Evolutionary conservation across 2,329 filamentous ascomycete species (phyloP).

Genomic region (Arachnopeziza araneosa): DNA sequence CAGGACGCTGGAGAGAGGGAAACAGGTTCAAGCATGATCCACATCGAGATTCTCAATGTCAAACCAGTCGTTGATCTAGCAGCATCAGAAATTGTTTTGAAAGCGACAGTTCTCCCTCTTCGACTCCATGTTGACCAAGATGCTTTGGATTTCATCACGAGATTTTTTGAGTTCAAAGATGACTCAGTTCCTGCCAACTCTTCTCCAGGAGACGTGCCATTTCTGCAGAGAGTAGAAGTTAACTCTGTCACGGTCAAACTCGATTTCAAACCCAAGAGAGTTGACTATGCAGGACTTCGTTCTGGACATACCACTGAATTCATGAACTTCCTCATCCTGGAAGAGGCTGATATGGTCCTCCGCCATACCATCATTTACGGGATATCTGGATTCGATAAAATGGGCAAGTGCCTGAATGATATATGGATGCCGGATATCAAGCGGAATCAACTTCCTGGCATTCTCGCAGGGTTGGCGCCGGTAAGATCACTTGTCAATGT

Average conservation of each 20-base stretch:
- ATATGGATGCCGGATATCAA: slow-evolving; percentile 96
- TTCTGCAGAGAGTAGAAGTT: slow-evolving; percentile 85
- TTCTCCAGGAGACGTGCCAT: slow-evolving; percentile 68
- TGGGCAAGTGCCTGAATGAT: slow-evolving; percentile 87
- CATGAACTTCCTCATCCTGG: slow-evolving; percentile 96
- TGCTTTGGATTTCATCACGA: slow-evolving; percentile 90
- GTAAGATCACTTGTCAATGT: slow-evolving; percentile 91
- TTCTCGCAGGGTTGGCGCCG: slow-evolving; percentile 82
- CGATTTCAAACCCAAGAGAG: slow-evolving; percentile 97
- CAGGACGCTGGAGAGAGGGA: slow-evolving; percentile 82
- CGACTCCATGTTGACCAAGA: slow-evolving; percentile 95
- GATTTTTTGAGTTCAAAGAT: slow-evolving; percentile 98
- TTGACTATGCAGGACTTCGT: slow-evolving; percentile 87
- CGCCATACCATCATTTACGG: slow-evolving; percentile 91
- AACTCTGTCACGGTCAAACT: slow-evolving; percentile 77
- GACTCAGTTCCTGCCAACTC: slow-evolving; percentile 51
- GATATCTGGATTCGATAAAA: slow-evolving; percentile 79
- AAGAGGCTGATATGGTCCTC: slow-evolving; percentile 79
- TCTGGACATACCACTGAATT: slow-evolving; percentile 95
- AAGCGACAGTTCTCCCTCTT: slow-evolving; percentile 72
- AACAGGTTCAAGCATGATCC: slow-evolving; percentile 81
- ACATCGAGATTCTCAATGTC: slow-evolving; percentile 82
- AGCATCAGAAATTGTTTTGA: slow-evolving; percentile 83
- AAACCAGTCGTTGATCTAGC: slow-evolving; percentile 78
- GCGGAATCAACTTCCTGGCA: slow-evolving; percentile 78